These are phyloP conservation scores for Verticillium isaacii DNA, from an alignment of 2,329 filamentous ascomycete genomes.

Conservation along the genomic window DNA sequence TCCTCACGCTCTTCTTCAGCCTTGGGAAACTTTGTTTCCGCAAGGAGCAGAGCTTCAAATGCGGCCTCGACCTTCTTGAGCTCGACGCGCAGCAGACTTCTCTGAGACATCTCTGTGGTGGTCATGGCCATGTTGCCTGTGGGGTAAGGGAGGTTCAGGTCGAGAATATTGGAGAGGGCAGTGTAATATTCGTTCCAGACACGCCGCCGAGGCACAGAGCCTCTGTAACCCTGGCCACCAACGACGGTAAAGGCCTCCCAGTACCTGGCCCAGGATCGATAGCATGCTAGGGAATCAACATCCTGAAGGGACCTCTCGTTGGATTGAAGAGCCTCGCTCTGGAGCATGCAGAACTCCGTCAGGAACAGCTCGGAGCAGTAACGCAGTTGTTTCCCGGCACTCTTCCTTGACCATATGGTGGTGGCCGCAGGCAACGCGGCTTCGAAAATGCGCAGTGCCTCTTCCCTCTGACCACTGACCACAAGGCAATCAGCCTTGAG, in stretches of 20 bases:
- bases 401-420: slow-evolving; percentile 43
- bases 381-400: slow-evolving; percentile 59
- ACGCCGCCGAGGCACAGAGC: slow-evolving; percentile 56
- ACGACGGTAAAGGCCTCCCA: slow-evolving; percentile 51
- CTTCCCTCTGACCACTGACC: slow-evolving; percentile 40
- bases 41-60: slow-evolving; percentile 75
- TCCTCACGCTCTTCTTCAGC: slow-evolving; percentile 74
- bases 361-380: slow-evolving; percentile 77
- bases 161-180: slow-evolving; percentile 71
- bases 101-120: slow-evolving; percentile 46
- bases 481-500: slow-evolving; percentile 64
- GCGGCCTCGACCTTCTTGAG: slow-evolving; percentile 72
- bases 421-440: slow-evolving; percentile 61
- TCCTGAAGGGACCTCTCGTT: slow-evolving; percentile 47
- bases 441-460: slow-evolving; percentile 63
- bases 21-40: slow-evolving; percentile 77
- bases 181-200: slow-evolving; percentile 87
- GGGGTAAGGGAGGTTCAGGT: slow-evolving; percentile 58
- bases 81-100: slow-evolving; percentile 66
- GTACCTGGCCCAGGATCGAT: slow-evolving; percentile 65
- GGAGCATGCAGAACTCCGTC: slow-evolving; percentile 69
- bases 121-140: slow-evolving; percentile 30
- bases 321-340: slow-evolving; percentile 52
- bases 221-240: slow-evolving; percentile 54
- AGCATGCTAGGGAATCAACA: slow-evolving; percentile 48